Evolutionary conservation across 352 stramenopile species (phyloP), one percentile per base, ranked within the genome.

Genomic region (Pythium folliculosum): DNA sequence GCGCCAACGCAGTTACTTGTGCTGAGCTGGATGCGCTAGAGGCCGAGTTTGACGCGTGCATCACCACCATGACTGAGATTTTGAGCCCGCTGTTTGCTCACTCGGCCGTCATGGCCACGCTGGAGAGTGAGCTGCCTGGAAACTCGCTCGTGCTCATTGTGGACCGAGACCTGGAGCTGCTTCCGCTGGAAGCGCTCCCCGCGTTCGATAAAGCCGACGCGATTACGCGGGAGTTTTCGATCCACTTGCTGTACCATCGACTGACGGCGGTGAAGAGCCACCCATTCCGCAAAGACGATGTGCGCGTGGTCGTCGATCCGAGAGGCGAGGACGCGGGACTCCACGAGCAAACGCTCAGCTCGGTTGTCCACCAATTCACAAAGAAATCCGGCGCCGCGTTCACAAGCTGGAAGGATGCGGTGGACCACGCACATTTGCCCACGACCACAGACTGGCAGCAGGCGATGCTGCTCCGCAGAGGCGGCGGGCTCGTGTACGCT

Each of bases 381-480:
- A 79, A 76, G 55, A 69, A 77, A 57, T 23, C 67, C 21, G 48
- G 69, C 9, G 74, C 71, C 3, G 19, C 43, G 5, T 78, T 80
- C n/a, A 6, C 63, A 16, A 69, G 37, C n/a, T 92, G 82, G 84
- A 88, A 87, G 49, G 81, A 91, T 30, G 77, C 80, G 0, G 69
- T 82, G 5, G 82, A 90, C 14, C 84, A 91, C 23, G 78, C 76
- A 0, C 73, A 89, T 48, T 63, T 88, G 19, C 82, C 87, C 6
- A 91, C 80, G 30, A 53, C 73, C 35, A 89, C 78, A 0, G 85
- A 95, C 51, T 94, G 84, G 81, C 86, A 94, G 61, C 70, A 86
- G 17, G 76, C 78, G 3, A 72, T 94, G 38, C 57, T 86, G n/a
- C 71, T 67, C 52, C 80, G 80, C 4, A 83, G 75, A 7, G 79